Evolutionary conservation across 306 rosid species (phyloP), one percentile per base, ranked within the genome.

Genomic region (Lagenaria siceraria): DNA sequence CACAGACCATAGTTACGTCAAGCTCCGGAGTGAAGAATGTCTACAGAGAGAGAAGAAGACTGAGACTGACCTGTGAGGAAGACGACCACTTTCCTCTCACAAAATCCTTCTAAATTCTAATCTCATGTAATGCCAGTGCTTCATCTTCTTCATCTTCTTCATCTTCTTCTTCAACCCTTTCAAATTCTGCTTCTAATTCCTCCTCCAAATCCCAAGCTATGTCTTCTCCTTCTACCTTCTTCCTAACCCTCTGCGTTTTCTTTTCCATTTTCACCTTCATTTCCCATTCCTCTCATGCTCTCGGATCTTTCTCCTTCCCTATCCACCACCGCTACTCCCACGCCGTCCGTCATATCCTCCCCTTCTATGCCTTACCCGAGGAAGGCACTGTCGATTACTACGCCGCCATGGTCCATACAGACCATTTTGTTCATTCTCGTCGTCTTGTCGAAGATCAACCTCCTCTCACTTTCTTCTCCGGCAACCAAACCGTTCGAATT

Each of bases 291-390:
- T 85, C 83, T 49, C 11, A 65, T 22, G 90, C 82, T 21, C 15
- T 24, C 4, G 86, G 80, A 27, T 75, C 90, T 0, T 89, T 89
- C 56, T 90, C 85, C 7, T 92, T 90, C 29, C 88, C 89, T 66
- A 74, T 95, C 56, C 93, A 92, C 80, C 97, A 95, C 81, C 76
- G 85, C 2, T 90, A 75, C 55, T 92, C 97, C 5, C 87, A 86
- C 80, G 88, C 88, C 55, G 91, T 95, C 10, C 85, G 85, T 82
- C 90, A 81, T 48, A 69, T 95, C 89, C 55, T 92, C 11, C 92
- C 89, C 33, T 24, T 62, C 51, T 79, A 84, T 46, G 78, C 70
- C 14, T 42, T 88, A 0, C 97, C 97, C 2, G 83, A 82, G 42
- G 84, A 88, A 74, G 93, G 99, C 3, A 92, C 82, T 51, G 77